Base-by-base conservation (phyloP, 2,329 filamentous ascomycete species). In the Coniochaeta hoffmannii region DNA sequence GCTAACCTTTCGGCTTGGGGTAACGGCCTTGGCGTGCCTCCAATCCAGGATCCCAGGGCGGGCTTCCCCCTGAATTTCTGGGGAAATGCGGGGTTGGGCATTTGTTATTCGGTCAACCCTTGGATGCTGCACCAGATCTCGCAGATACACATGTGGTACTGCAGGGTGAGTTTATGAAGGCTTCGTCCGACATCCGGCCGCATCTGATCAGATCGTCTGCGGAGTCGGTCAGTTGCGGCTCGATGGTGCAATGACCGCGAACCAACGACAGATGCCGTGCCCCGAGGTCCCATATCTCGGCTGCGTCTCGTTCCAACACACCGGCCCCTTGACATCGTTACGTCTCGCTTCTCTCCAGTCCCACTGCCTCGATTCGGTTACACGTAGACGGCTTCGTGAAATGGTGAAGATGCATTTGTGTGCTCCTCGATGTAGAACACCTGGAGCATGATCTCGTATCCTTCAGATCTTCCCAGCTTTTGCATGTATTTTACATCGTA, bases 31-130 rank as follows among this genome's bases (percentile, higher is more conserved):
- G 41, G 41, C 41, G 10, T 8, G 41, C 41, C 41, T 46, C 41
- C 41, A 46, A 46, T 14, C 26, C 41, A 22, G 41, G 41, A 46
- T 46, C 12, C 41, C 22, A 4, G 15, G 1, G 11, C 26, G 14
- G 12, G 41, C 5, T 46, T 19, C 17, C 41, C 41, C 41, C 19
- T n/a, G 36, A 28, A 31, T 34, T 19, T 15, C 22, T 46, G 41
- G 41, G n/a, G 41, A 46, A 22, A 22, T 51, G 49, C 49, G 49
- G 49, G 49, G 49, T 51, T 34, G 9, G n/a, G 31, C 49, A 28
- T 26, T 12, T 46, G 12, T 2, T 11, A 46, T 46, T 32, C 41
- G 41, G 41, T 22, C 41, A 46, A n/a, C n/a, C n/a, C n/a, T n/a
- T n/a, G n/a, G 30, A 24, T 41, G 36, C 36, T 41, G 19, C 15